Conservation (phyloP, 1,284 basidiomycete genomes). For the Pseudozyma flocculosa region DNA sequence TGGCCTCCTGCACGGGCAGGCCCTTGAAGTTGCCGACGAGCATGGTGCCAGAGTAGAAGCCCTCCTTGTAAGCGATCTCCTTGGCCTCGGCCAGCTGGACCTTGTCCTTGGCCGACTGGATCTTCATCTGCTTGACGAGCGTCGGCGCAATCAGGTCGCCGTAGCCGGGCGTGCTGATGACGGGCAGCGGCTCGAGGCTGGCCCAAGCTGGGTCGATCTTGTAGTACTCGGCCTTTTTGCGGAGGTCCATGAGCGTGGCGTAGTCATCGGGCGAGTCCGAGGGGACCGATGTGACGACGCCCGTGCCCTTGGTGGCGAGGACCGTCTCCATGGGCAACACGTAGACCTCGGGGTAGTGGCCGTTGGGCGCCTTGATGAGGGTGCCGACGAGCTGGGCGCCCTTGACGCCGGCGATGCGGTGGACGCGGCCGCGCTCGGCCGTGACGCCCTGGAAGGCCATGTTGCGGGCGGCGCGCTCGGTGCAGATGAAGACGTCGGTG, state of each 20-base stretch:
- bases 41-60: slow-evolving; percentile 93
- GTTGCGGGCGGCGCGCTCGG: slow-evolving; percentile 86
- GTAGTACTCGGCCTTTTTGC: slow-evolving; percentile 97
- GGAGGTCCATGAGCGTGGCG: slow-evolving; percentile 83
- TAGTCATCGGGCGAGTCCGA: slow-evolving; percentile 99
- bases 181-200: slow-evolving; percentile 79
- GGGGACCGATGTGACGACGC: slow-evolving; percentile 96
- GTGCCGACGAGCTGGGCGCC: slow-evolving; percentile 84
- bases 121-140: slow-evolving; percentile 85
- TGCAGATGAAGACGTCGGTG: slow-evolving; percentile 76
- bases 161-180: slow-evolving; percentile 84
- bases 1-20: slow-evolving; percentile 82
- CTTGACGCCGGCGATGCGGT: slow-evolving; percentile 46
- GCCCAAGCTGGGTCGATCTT: slow-evolving; percentile 90
- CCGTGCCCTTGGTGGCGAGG: slow-evolving; percentile 93
- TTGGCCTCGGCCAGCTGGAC: slow-evolving; percentile 88
- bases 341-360: slow-evolving; percentile 81
- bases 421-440: slow-evolving; percentile 57
- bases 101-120: slow-evolving; percentile 88
- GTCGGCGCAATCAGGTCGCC: slow-evolving; percentile 88
- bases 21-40: slow-evolving; percentile 85
- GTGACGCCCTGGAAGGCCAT: slow-evolving; percentile 91
- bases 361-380: slow-evolving; percentile 84
- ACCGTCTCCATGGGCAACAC: slow-evolving; percentile 98
- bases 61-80: slow-evolving; percentile 97